Percentiles rank a stretch among this genome's conserved stretches.
Evolutionary conservation across 192 early-diverging fungal species (phyloP).

Genomic region (Lunasporangiospora selenospora): DNA sequence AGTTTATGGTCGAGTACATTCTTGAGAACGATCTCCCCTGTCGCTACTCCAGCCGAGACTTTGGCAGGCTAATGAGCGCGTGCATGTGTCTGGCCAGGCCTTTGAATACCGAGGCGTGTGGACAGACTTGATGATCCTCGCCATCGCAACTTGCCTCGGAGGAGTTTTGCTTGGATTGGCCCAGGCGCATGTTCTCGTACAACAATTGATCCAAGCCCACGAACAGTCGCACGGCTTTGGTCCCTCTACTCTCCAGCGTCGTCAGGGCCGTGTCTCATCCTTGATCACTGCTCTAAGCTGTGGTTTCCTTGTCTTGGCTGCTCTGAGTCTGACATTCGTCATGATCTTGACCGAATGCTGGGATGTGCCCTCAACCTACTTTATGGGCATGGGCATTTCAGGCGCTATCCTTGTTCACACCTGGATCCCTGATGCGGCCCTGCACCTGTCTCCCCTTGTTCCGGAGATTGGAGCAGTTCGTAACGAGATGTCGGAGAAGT

Average conservation of each 20-base stretch:
- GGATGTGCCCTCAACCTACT: constrained; percentile 38
- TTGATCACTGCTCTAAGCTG: no score
- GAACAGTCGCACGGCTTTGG: no score
- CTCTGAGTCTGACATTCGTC: constrained; percentile 14
- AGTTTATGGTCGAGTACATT: constrained; percentile 10
- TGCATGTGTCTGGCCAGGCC: not conserved
- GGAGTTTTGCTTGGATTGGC: constrained; percentile 22
- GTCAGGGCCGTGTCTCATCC: constrained; percentile 2
- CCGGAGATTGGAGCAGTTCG: not conserved
- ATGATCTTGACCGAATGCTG: constrained; percentile 40
- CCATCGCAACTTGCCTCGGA: constrained; percentile 21
- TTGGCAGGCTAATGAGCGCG: not conserved
- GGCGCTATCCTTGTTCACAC: constrained; percentile 37
- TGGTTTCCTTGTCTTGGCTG: constrained; percentile 9
- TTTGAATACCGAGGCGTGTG: constrained; percentile 21
- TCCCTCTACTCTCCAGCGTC: not conserved
- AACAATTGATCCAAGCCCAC: no score
- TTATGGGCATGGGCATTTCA: constrained; percentile 33
- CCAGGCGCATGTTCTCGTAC: constrained; percentile 9
- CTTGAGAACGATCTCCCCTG: constrained; percentile 12
- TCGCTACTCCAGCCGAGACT: not conserved
- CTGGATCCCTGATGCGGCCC: constrained; percentile 16
- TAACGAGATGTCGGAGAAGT: constrained; percentile 4
- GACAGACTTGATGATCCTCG: constrained; percentile 31
- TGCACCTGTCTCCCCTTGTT: no score